Evolutionary conservation across 805 yeast species (phyloP).

Genomic region (Ogataea methanolica): DNA sequence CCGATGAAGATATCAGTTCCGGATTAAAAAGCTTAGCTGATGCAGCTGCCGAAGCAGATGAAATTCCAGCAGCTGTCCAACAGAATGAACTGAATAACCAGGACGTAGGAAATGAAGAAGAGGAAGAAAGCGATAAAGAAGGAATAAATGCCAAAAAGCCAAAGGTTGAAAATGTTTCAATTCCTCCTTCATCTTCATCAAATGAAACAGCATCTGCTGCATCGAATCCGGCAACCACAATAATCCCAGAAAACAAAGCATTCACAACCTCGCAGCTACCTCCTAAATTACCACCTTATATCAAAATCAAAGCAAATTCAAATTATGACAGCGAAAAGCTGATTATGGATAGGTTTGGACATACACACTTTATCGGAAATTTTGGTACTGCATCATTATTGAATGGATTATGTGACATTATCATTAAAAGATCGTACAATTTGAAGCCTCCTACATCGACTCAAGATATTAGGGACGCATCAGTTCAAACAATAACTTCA

Average conservation of each 20-base stretch:
- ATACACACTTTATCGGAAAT: slow-evolving; percentile 44
- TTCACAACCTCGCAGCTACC: not conserved
- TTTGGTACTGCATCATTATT: slow-evolving; percentile 42
- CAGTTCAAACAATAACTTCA: slow-evolving; percentile 31
- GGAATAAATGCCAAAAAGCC: not conserved
- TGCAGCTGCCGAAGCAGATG: not conserved
- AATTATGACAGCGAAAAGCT: slow-evolving; percentile 31
- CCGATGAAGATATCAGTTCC: slow-evolving; percentile 8
- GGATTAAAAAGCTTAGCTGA: slow-evolving; percentile 6
- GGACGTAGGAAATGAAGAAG: not conserved
- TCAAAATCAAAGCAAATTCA: slow-evolving; percentile 16
- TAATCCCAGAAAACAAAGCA: not conserved
- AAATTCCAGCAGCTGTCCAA: not conserved
- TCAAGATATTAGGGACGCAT: slow-evolving; percentile 28
- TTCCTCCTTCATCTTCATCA: too few species aligned
- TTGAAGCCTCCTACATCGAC: slow-evolving; percentile 32
- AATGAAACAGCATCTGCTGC: not conserved
- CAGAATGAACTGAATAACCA: not conserved
- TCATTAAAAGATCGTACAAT: slow-evolving; percentile 34
- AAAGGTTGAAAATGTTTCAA: too few species aligned
- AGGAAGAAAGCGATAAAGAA: not conserved
- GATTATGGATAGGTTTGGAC: slow-evolving; percentile 41
- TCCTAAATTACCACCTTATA: slow-evolving; percentile 16
- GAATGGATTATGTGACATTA: slow-evolving; percentile 38
- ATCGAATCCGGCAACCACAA: not conserved